These are phyloP conservation scores for Rhynchospora tenuis DNA, from an alignment of 176 grass and related monocot species.

Conservation along the genomic window DNA sequence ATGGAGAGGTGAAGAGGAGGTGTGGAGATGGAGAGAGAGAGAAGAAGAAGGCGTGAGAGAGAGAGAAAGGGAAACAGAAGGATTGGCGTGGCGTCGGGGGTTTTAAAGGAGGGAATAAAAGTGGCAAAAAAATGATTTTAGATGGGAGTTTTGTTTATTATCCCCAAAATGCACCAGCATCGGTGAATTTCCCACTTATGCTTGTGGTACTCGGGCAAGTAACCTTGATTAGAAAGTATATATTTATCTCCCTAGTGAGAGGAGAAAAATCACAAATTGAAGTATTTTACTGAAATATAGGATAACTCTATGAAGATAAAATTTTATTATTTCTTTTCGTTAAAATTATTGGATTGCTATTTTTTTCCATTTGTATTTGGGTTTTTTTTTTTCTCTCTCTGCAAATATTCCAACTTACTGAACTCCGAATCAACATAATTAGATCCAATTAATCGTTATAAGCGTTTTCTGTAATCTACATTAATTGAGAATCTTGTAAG, in stretches of 20 bases:
- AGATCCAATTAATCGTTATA: background rate
- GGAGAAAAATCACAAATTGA: background rate
- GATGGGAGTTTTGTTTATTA: background rate
- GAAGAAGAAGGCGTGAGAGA: constrained; percentile 7
- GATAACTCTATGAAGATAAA: background rate
- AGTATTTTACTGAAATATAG: background rate
- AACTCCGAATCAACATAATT: background rate
- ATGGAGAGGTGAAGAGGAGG: background rate
- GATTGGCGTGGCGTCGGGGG: constrained; percentile 12
- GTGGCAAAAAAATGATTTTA: background rate
- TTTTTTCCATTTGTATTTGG: background rate
- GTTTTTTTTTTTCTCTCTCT: too few relatives aligned
- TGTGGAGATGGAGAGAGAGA: background rate
- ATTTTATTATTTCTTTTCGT: background rate
- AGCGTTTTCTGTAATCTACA: background rate
- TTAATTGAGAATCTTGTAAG: background rate
- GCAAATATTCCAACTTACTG: background rate
- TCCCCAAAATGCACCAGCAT: constrained; percentile 2
- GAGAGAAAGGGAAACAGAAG: constrained; percentile 5
- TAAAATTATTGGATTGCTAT: background rate
- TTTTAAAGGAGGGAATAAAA: constrained; percentile 32
- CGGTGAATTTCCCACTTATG: background rate
- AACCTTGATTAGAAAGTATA: background rate
- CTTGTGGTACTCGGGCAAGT: background rate
- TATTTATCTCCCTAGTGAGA: background rate